Conservation (phyloP, 176 grass and related monocot species). For the sorghum (Sorghum bicolor) region Sorghum_bicolor_NCBIv3 NC_012875.2:50158501-50159000, state of each 20-base stretch:
- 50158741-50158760: background rate
- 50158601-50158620: slow-evolving; percentile 21
- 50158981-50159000: slow-evolving; percentile 43
- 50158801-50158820: slow-evolving; percentile 27
- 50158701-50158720: slow-evolving; percentile 57
- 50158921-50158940: slow-evolving; percentile 37
- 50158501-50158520: slow-evolving; percentile 21
- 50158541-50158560: slow-evolving; percentile 33
- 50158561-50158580: slow-evolving; percentile 38
- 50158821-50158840: slow-evolving; percentile 21
- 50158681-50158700: slow-evolving; percentile 7
- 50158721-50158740: slow-evolving; percentile 35
- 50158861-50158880: slow-evolving; percentile 15
- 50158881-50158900: slow-evolving; percentile 41
- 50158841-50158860: slow-evolving; percentile 17
- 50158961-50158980: slow-evolving; percentile 33
- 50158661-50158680: background rate
- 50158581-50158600: slow-evolving; percentile 42
- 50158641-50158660: slow-evolving; percentile 6
- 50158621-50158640: background rate
- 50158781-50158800: slow-evolving; percentile 10
- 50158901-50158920: slow-evolving; percentile 31
- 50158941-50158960: slow-evolving; percentile 41
- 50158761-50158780: slow-evolving; percentile 8
- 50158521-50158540: slow-evolving; percentile 22